Evolutionary conservation across 257 asterid genomes (phyloP).

Genomic region (Cynanchum wilfordii): DNA sequence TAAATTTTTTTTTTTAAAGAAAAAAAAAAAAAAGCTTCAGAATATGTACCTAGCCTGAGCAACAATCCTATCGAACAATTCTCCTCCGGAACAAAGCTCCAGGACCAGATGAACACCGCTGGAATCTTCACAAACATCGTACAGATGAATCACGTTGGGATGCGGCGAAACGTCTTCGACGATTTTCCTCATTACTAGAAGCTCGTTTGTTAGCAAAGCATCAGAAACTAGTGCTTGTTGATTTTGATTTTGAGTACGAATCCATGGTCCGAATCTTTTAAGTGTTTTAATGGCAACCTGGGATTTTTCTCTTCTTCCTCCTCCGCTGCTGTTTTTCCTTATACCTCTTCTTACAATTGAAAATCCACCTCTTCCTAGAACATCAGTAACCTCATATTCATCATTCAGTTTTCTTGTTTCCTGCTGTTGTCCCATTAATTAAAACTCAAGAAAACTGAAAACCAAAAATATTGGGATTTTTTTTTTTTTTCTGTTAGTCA

Average conservation of each 20-base stretch:
- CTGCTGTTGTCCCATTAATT: not conserved
- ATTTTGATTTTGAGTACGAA: constrained; percentile 6
- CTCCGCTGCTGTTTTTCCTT: constrained; percentile 23
- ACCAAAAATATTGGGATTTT: not conserved
- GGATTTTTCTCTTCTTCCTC: constrained; percentile 18
- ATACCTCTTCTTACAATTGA: constrained; percentile 67
- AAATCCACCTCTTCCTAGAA: constrained; percentile 80
- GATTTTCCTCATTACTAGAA: constrained; percentile 66
- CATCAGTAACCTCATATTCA: constrained; percentile 64
- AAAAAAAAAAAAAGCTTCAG: constrained; percentile 25
- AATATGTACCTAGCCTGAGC: constrained; percentile 48
- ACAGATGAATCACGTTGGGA: constrained; percentile 68
- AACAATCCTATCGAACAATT: constrained; percentile 73
- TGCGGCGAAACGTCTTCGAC: constrained; percentile 88
- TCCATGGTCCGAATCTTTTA: constrained; percentile 39
- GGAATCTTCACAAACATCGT: constrained; percentile 62
- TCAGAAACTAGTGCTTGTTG: constrained; percentile 49
- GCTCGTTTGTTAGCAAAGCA: constrained; percentile 62
- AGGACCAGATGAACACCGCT: constrained; percentile 62
- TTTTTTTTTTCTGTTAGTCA: not conserved
- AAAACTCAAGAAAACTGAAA: not conserved
- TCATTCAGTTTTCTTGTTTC: constrained; percentile 34
- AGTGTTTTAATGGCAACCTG: constrained; percentile 74
- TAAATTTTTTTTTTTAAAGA: no score
- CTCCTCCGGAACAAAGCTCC: constrained; percentile 80